Conservation (phyloP, 805 yeast genomes). For the Starmerella gropengiesseri region DNA sequence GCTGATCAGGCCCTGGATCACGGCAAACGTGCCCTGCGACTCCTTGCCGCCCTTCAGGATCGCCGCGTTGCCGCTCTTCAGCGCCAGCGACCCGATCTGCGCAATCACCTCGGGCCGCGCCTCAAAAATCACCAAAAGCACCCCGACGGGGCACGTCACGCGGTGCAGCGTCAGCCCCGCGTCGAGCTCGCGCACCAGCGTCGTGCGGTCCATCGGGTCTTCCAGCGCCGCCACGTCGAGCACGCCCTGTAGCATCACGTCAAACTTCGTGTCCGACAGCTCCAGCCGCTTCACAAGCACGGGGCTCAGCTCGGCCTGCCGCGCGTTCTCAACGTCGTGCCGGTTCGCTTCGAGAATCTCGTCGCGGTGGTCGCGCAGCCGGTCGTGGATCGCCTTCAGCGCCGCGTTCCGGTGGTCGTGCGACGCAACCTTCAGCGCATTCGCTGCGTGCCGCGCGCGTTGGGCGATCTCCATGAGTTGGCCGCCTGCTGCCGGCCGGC, state of each 20-base stretch:
- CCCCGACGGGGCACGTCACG: slow-evolving; percentile 91
- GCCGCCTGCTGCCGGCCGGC: background rate
- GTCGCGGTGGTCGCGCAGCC: slow-evolving; percentile 46
- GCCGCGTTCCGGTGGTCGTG: slow-evolving; percentile 67
- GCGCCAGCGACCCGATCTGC: slow-evolving; percentile 87
- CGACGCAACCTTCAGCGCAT: slow-evolving; percentile 64
- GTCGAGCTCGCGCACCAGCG: slow-evolving; percentile 74
- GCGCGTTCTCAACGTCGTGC: slow-evolving; percentile 63
- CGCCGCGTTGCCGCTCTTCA: slow-evolving; percentile 94
- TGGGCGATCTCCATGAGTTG: slow-evolving; percentile 47
- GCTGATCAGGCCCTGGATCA: slow-evolving; percentile 63
- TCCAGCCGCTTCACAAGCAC: slow-evolving; percentile 79
- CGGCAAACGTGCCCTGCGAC: slow-evolving; percentile 70
- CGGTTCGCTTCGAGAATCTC: slow-evolving; percentile 62
- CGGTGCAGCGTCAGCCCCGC: slow-evolving; percentile 77
- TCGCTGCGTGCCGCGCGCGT: slow-evolving; percentile 73
- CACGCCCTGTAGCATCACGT: slow-evolving; percentile 88
- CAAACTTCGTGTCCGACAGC: slow-evolving; percentile 75
- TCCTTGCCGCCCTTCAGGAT: slow-evolving; percentile 97
- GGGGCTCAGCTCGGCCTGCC: slow-evolving; percentile 46
- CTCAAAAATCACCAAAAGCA: slow-evolving; percentile 82
- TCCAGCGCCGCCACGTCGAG: slow-evolving; percentile 78
- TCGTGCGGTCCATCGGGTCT: slow-evolving; percentile 87
- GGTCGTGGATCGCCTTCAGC: slow-evolving; percentile 59
- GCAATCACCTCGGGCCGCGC: slow-evolving; percentile 98